A percentile compares a stretch with the other conserved stretches of the same genome.
These are phyloP conservation scores for Fusarium goolgardi DNA, from an alignment of 2,329 filamentous ascomycete genomes.

Conservation along the genomic window DNA sequence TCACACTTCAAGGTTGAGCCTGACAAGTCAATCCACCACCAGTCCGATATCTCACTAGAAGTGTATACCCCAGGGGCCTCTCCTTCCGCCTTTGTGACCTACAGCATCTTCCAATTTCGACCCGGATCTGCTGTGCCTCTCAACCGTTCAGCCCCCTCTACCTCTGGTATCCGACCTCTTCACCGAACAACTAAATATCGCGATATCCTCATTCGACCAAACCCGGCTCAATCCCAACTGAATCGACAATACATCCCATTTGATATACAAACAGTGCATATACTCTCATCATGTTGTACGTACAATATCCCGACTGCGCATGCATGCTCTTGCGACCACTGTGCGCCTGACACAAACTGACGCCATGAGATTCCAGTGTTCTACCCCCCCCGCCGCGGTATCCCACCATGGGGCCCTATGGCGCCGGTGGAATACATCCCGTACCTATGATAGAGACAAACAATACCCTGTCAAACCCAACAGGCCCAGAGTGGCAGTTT, in stretches of 20 bases:
- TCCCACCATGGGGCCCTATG: slow-evolving; percentile 77
- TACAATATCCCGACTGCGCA: slow-evolving; percentile 14
- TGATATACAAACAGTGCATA: background rate
- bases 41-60: background rate
- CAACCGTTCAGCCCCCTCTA: slow-evolving; percentile 22
- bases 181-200: slow-evolving; percentile 25
- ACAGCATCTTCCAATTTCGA: slow-evolving; percentile 26
- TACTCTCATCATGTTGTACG: slow-evolving; percentile 45
- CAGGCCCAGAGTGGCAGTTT: slow-evolving; percentile 86
- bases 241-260: background rate
- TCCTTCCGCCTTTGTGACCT: background rate
- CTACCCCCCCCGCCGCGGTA: slow-evolving; percentile 89
- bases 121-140: slow-evolving; percentile 30
- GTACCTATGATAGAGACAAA: slow-evolving; percentile 91
- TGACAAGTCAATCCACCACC: background rate
- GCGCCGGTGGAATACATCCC: slow-evolving; percentile 73
- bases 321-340: slow-evolving; percentile 9
- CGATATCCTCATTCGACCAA: slow-evolving; percentile 16
- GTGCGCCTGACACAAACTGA: slow-evolving; percentile 37
- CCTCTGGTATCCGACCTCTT: slow-evolving; percentile 9
- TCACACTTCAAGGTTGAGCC: slow-evolving; percentile 4
- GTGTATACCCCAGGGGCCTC: background rate
- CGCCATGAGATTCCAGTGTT: slow-evolving; percentile 66
- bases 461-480: slow-evolving; percentile 84
- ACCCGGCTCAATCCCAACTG: background rate